Conservation (phyloP, 2,329 filamentous ascomycete genomes). For the Diplodia corticola region DNA sequence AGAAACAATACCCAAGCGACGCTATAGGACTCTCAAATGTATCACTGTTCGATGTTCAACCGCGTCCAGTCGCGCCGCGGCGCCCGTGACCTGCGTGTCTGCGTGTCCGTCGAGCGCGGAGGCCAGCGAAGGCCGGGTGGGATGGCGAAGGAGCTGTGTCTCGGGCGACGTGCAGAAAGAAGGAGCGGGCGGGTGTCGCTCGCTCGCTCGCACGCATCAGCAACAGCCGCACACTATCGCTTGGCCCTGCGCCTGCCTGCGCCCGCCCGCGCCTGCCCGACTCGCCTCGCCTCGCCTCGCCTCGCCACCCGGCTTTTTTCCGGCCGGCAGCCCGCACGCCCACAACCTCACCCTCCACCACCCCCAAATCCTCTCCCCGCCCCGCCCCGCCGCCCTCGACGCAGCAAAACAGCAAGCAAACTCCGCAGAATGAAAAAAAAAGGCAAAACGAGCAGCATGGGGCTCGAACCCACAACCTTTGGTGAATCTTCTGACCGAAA, state of each 20-base stretch:
- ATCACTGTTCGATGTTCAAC: slow-evolving; percentile 12
- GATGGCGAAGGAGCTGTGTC: not conserved
- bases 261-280: not conserved
- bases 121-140: not conserved
- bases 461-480: slow-evolving; percentile 33
- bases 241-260: too few species aligned
- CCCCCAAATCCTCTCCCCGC: not conserved
- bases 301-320: slow-evolving; percentile 18
- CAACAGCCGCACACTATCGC: not conserved
- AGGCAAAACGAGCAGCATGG: slow-evolving; percentile 26
- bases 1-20: slow-evolving; percentile 17
- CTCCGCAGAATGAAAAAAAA: not conserved
- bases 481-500: slow-evolving; percentile 28
- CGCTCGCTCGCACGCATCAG: too few species aligned
- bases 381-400: not conserved
- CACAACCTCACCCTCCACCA: not conserved
- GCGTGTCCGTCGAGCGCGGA: not conserved
- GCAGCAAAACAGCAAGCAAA: not conserved
- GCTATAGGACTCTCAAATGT: slow-evolving; percentile 12
- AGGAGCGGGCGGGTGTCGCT: not conserved
- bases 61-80: not conserved
- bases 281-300: not conserved
- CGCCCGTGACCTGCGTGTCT: too few species aligned
- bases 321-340: not conserved
- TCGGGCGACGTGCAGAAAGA: slow-evolving; percentile 6